phyloP scores from a whole-genome alignment of 2,329 filamentous ascomycete genomes.

The Myriosclerotinia curreyana region DNA sequence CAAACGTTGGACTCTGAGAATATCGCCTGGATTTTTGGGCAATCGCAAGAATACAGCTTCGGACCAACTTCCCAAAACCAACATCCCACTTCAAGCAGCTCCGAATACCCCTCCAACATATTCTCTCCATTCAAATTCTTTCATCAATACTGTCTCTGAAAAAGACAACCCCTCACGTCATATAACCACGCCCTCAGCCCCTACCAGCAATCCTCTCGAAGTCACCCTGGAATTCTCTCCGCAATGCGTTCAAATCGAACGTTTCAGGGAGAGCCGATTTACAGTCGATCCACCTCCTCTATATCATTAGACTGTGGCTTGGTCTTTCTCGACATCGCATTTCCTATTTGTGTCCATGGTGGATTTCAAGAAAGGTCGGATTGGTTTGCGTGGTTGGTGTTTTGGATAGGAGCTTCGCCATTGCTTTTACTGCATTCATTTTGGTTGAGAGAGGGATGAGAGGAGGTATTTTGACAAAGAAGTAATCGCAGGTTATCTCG shows the following conservation, averaged over 20 bases:
- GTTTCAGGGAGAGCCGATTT: neutral
- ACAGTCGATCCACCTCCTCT: neutral
- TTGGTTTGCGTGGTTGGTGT: neutral
- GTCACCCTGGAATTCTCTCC: neutral
- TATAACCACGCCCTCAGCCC: neutral
- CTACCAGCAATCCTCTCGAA: no score
- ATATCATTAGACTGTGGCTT: neutral
- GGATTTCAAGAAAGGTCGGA: neutral
- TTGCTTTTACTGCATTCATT: neutral
- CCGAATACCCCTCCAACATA: neutral
- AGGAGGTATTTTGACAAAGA: neutral
- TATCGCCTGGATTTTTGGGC: no score
- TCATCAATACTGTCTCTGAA: no score
- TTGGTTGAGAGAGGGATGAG: neutral
- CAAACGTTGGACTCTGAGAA: neutral
- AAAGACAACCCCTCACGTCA: neutral
- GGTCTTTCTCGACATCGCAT: neutral
- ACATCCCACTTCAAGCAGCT: neutral
- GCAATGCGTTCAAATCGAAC: neutral
- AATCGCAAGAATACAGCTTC: no score
- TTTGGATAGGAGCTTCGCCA: neutral
- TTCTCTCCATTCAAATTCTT: accelerated
- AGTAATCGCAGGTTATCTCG: no score
- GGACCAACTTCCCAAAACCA: neutral
- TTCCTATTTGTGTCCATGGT: neutral